Base-by-base conservation (phyloP, 257 asterid genomes). In the Jacaranda copaia region DNA sequence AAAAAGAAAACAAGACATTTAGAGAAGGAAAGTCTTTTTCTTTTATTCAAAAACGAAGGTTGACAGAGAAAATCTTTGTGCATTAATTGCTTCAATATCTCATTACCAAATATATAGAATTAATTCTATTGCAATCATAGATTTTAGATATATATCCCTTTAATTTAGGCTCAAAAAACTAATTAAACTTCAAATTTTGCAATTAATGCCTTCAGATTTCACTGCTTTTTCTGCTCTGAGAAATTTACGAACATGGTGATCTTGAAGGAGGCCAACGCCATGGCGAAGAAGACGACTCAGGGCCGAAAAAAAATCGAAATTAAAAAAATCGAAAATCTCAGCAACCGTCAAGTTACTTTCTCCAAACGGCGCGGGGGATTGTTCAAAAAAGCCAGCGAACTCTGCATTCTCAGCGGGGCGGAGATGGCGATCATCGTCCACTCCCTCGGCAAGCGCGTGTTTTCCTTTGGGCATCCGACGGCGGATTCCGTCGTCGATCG, bases 371-470 rank as follows among this genome's bases (percentile, higher is more conserved):
- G 88, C 19, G 74, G 64, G 14, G 90, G 88, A 0, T 18, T 86
- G 3, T 86, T 86, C 87, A 86, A 84, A 72, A 86, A 86, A 45
- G 88, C 88, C 0, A 84, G 87, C 5, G 88, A 87, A 16, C 79
- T 87, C 5, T 84, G 87, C 77, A 76, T 80, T 4, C 84, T 84
- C 52, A 77, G 73, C 38, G 88, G 87, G 20, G 85, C 87, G 3
- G 71, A 87, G 57, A 59, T 82, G 5, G 81, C 83, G 4, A 80
- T 87, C 5, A 73, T 87, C 15, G 85, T 84, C 25, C 79, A 79
- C 70, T 86, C 90, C 0, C 82, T 70, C 45, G 81, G 85, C 4
- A 80, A 84, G 65, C 85, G 80, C 25, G 69, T 81, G 19, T 86
- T 83, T 74, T 45, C 83, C 3, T 86, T 84, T 59, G 84, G 88